phyloP scores from a whole-genome alignment of 2,329 filamentous ascomycete genomes.

The Gremmenia infestans region DNA sequence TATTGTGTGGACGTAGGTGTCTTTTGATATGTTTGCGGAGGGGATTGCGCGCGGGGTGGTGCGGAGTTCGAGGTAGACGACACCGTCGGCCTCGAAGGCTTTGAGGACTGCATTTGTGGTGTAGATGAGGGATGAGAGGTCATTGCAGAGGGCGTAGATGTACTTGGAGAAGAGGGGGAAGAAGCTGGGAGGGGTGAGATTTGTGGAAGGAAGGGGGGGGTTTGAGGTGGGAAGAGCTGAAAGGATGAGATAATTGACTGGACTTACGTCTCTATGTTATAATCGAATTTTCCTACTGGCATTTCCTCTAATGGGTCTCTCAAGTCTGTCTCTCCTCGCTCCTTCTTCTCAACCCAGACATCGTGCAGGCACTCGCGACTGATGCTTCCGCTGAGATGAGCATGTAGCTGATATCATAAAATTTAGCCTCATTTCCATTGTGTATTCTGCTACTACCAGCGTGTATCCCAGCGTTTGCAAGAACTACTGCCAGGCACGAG shows the following conservation, averaged over 20 bases:
- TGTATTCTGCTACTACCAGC: neutral
- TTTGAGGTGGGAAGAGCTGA: neutral
- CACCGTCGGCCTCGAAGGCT: slow-evolving; percentile 65
- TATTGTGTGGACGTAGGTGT: slow-evolving; percentile 61
- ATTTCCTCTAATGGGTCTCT: slow-evolving; percentile 66
- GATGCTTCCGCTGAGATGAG: slow-evolving; percentile 76
- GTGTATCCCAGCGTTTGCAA: too few species aligned
- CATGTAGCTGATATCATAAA: slow-evolving; percentile 56
- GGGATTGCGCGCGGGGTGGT: slow-evolving; percentile 68
- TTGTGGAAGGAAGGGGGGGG: neutral
- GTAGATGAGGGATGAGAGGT: slow-evolving; percentile 52
- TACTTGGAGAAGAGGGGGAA: slow-evolving; percentile 74
- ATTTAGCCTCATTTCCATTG: slow-evolving; percentile 13
- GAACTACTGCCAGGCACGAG: neutral
- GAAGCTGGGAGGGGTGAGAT: slow-evolving; percentile 47
- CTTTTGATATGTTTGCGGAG: slow-evolving; percentile 44
- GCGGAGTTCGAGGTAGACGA: slow-evolving; percentile 73
- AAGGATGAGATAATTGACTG: neutral
- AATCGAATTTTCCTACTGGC: slow-evolving; percentile 66
- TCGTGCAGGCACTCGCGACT: slow-evolving; percentile 67
- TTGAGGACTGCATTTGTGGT: slow-evolving; percentile 61
- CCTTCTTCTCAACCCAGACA: slow-evolving; percentile 62
- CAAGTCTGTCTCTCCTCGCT: slow-evolving; percentile 45
- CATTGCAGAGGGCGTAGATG: slow-evolving; percentile 71
- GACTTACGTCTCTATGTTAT: slow-evolving; percentile 61